Base-by-base conservation (phyloP, 176 grass and related monocot genomes). In the Dendrocalamus sinicus region DNA sequence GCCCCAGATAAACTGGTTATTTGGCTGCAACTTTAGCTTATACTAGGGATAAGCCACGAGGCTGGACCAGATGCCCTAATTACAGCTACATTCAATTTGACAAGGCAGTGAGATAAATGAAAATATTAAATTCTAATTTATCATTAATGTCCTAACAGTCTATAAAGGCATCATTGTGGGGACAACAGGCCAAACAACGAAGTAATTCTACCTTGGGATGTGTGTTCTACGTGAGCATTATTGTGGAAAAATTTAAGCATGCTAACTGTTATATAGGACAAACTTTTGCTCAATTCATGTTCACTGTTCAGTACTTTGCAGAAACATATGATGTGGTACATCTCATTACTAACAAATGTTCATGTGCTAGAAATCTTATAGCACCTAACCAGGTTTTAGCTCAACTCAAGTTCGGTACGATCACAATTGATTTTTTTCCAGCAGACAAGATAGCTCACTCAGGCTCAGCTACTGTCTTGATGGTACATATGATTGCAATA, bases 11-110 rank as follows among this genome's bases (percentile, higher is more conserved):
- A 66, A 66, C 28, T 35, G 13, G 28, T 66, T 35, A 66, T 77
- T 68, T 68, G 28, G 19, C 3, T 12, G 66, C 17, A 67, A 81
- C 28, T 81, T 81, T 51, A 54, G 79, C 12, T 69, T 68, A 69
- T 23, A 20, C 45, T 81, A 24, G 46, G 46, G 20, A 53, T 81
- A 81, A 65, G 22, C 19, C 32, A 81, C 32, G 1, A 26, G 59
- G 59, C 11, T 26, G 59, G 10, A 62, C 9, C 59, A 23, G n/a
- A 59, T 59, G 11, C 57, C 57, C 57, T 1, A 62, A 79, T 45
- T 9, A 64, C 8, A 80, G 30, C 30, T 41, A 69, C 7, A 32
- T 39, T 41, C 30, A 69, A 41, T 54, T 37, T 54, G 7, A 40
- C 13, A 81, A 69, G 47, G 20, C 4, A 17, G 69, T 44, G 78